Conservation (phyloP, 2,329 filamentous ascomycete species). For the Trichoderma koningiopsis region DNA sequence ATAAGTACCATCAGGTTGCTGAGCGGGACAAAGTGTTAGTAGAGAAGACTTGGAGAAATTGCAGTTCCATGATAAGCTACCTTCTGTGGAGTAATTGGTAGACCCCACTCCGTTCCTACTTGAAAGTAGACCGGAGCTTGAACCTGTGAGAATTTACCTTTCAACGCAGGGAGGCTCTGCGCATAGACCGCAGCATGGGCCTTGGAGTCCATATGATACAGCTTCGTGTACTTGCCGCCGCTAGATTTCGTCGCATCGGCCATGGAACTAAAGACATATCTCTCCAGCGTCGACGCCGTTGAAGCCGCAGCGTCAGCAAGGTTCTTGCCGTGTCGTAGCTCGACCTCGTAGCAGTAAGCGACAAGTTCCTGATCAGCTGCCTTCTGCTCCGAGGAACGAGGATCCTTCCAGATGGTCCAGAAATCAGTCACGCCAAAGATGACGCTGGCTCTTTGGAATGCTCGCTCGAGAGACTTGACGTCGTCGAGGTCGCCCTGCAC, state of each 20-base stretch:
- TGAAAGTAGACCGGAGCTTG: constrained; percentile 29
- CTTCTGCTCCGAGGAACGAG: constrained; percentile 42
- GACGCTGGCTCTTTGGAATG: constrained; percentile 32
- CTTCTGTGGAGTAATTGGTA: constrained; percentile 28
- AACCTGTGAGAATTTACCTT: constrained; percentile 27
- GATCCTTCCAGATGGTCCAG: constrained; percentile 39
- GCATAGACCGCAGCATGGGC: constrained; percentile 39
- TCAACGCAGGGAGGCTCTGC: constrained; percentile 21
- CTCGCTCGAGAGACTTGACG: constrained; percentile 26
- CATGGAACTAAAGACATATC: constrained; percentile 44
- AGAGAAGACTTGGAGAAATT: not conserved
- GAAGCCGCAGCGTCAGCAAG: constrained; percentile 41
- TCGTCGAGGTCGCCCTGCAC: constrained; percentile 32
- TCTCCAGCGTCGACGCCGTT: constrained; percentile 37
- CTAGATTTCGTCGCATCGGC: constrained; percentile 41
- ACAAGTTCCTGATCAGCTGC: constrained; percentile 34
- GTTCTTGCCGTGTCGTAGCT: constrained; percentile 42
- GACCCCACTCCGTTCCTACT: constrained; percentile 26
- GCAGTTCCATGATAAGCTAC: not conserved
- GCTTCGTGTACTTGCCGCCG: constrained; percentile 44
- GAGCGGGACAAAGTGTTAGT: not conserved
- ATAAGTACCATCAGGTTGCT: constrained; percentile 29
- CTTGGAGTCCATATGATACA: constrained; percentile 48
- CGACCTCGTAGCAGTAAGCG: constrained; percentile 37
- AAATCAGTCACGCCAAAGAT: constrained; percentile 39